Base-by-base conservation (phyloP, 2,329 filamentous ascomycete genomes). In the Orbilia blumenaviensis region DNA sequence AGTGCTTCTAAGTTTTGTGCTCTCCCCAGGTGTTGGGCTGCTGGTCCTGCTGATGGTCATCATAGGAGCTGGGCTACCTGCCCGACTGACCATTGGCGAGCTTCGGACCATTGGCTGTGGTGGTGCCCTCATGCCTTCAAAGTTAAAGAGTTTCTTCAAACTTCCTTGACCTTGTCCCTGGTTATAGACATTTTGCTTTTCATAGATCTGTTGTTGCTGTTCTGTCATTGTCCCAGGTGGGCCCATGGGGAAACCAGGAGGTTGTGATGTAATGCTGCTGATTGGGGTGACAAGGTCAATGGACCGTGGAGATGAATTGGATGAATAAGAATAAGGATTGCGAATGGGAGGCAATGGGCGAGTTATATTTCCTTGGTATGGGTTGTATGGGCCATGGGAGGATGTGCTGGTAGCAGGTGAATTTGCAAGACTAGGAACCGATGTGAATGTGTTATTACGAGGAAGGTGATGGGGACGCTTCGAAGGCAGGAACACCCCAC, bases 281-380 rank as follows among this genome's bases (percentile, higher is more conserved):
- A 79, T 78, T 41, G 79, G 79, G 32, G 79, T 80, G 38, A 80
- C 79, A 25, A 80, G 77, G 21, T 80, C 79, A 41, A 80, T 80
- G 21, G 79, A 80, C 50, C 79, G 78, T 14, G 79, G 79, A 8
- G 79, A 80, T 8, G 77, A 76, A 23, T 78, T 79, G 46, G 78
- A 80, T 10, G 78, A 79, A 34, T 66, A 77, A 7, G 73, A 72
- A 44, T 78, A 77, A 12, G 79, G 79, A n/a, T 78, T 76, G 58
- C 80, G 79, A 12, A 80, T 72, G 7, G 79, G 79, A 34, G 79
- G 79, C 9, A 80, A 76, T 18, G 79, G 79, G 2, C 79, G 77
- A 44, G 78, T 61, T 18, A 60, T 48, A 52, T 76, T 77, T 25
- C 77, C 74, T 44, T 80, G 78, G 14, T 77, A 66, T 5, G 67